A percentile compares a stretch with the other conserved stretches of the same genome.
phyloP scores from a whole-genome alignment of 1,284 basidiomycete genomes.

The Ustilago vetiveriae region DNA sequence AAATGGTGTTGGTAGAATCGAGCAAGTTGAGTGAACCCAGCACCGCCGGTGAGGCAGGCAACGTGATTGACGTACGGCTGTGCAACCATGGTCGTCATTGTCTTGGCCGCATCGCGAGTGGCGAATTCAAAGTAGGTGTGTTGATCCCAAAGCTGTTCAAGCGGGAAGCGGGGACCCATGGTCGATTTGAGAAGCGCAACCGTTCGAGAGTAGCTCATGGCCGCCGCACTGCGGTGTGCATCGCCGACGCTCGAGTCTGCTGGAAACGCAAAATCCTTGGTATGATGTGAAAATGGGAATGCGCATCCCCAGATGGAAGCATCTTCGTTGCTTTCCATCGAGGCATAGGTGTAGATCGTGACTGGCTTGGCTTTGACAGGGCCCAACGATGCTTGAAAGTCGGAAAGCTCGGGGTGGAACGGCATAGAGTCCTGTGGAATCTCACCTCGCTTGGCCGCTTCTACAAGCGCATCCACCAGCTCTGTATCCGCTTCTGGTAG shows the following conservation, averaged over 20 bases:
- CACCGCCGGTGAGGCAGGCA: conserved; percentile 33
- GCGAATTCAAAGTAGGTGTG: conserved; percentile 42
- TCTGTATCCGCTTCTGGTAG: conserved; percentile 7
- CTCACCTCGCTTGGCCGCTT: conserved; percentile 15
- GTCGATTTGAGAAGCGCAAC: conserved; percentile 17
- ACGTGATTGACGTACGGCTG: conserved; percentile 41
- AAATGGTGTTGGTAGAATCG: conserved; percentile 41
- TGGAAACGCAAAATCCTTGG: conserved; percentile 27
- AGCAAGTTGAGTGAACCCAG: conserved; percentile 17
- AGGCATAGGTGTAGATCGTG: conserved; percentile 27
- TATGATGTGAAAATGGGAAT: conserved; percentile 34
- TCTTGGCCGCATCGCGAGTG: conserved; percentile 22
- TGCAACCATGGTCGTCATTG: conserved; percentile 38
- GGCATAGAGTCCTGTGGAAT: conserved; percentile 21
- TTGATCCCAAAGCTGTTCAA: conserved; percentile 41
- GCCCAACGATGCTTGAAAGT: conserved; percentile 17
- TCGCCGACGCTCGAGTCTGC: neutral
- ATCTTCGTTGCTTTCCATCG: conserved; percentile 1
- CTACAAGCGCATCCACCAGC: conserved; percentile 8
- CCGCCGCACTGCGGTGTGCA: conserved; percentile 21
- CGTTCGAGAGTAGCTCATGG: conserved; percentile 33
- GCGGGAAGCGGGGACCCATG: conserved; percentile 36
- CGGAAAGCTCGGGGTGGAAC: conserved; percentile 29
- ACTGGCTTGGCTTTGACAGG: conserved; percentile 12
- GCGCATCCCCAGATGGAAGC: conserved; percentile 30